Conservation (phyloP, 106 monocot species). For the Dendrobium nobile region DNA sequence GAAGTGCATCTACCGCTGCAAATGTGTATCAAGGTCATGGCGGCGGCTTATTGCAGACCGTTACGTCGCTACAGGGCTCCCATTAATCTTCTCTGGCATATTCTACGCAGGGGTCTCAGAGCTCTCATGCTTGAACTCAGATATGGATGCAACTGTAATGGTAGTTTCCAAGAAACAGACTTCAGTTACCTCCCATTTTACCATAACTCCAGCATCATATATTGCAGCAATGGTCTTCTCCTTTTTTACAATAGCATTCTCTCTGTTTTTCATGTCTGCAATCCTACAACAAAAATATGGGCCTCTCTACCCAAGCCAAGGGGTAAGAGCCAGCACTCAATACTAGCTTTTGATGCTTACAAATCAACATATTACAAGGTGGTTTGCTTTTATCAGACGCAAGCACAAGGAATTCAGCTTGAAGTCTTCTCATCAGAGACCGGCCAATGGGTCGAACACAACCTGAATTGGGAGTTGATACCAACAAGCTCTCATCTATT, state of each 20-base stretch:
- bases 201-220: constrained; percentile 29
- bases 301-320: constrained; percentile 17
- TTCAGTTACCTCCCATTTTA: constrained; percentile 44
- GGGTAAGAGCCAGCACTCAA: constrained; percentile 18
- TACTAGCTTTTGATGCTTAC: constrained; percentile 43
- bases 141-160: constrained; percentile 16
- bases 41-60: constrained; percentile 27
- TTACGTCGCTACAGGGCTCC: constrained; percentile 23
- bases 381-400: constrained; percentile 39
- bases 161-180: not conserved
- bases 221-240: constrained; percentile 52
- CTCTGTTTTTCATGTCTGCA: constrained; percentile 31
- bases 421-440: constrained; percentile 38
- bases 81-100: constrained; percentile 35
- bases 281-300: constrained; percentile 31
- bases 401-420: constrained; percentile 16
- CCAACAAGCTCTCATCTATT: constrained; percentile 31
- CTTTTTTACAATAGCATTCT: constrained; percentile 20
- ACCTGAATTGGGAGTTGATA: constrained; percentile 24
- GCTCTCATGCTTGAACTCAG: constrained; percentile 6
- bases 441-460: constrained; percentile 20
- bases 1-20: constrained; percentile 35
- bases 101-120: constrained; percentile 5
- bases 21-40: constrained; percentile 50
- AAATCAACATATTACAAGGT: constrained; percentile 31